Percentiles rank a stretch among this genome's conserved stretches.
Evolutionary conservation across 805 yeast genomes (phyloP).

Genomic region (Tetrapisispora nanseiensis): DNA sequence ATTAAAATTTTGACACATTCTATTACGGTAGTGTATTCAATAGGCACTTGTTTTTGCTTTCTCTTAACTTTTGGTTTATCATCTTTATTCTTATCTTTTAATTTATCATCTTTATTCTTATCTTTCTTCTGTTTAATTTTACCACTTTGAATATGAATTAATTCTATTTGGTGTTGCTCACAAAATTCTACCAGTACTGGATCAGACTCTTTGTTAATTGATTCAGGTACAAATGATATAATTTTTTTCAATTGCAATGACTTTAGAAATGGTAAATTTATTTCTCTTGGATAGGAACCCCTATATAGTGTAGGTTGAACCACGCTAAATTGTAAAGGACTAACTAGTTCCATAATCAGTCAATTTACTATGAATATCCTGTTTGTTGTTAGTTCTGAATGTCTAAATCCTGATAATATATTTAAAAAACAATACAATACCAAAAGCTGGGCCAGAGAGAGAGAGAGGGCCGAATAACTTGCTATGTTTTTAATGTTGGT

Average conservation of each 20-base stretch:
- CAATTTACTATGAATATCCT: too few species aligned
- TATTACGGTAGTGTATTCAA: conserved; percentile 53
- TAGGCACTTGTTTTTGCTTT: conserved; percentile 75
- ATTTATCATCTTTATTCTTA: conserved; percentile 8
- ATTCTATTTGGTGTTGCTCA: conserved; percentile 39
- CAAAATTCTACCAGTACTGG: conserved; percentile 45
- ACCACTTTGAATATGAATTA: conserved; percentile 57
- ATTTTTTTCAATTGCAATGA: conserved; percentile 61
- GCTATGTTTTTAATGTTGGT: too few species aligned
- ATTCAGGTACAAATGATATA: conserved; percentile 70
- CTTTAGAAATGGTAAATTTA: conserved; percentile 58
- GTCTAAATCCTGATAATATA: too few species aligned
- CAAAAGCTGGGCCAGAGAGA: too few species aligned
- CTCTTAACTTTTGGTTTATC: conserved; percentile 45
- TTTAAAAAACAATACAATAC: too few species aligned
- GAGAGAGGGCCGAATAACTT: too few species aligned
- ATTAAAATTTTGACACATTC: conserved; percentile 53
- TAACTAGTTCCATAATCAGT: conserved; percentile 30
- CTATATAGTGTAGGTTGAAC: conserved; percentile 64
- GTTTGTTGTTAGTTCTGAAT: too few species aligned
- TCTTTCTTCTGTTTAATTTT: conserved; percentile 21
- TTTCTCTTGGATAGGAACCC: conserved; percentile 79
- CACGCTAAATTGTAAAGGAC: conserved; percentile 71
- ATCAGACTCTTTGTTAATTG: conserved; percentile 44
- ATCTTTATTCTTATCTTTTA: conserved; percentile 11